Percentiles rank a stretch among this genome's conserved stretches.
Conservation (phyloP, 2,329 filamentous ascomycete genomes). For the Colletotrichum sp. region DNA sequence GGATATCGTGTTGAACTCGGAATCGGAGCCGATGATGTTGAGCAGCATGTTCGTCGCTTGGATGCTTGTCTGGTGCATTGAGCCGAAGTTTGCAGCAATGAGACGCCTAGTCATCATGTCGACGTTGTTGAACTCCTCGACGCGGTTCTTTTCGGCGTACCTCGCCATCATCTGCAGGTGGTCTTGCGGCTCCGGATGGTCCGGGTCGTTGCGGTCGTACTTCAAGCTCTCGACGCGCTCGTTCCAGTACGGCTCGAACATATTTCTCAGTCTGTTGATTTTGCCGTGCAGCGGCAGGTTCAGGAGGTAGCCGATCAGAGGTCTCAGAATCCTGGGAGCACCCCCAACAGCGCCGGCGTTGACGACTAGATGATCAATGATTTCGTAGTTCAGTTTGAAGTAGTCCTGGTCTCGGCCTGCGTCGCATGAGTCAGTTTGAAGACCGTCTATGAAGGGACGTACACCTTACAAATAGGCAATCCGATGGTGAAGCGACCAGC, state of each 20-base stretch:
- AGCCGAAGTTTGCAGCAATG: conserved; percentile 37
- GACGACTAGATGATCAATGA: conserved; percentile 35
- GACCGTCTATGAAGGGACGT: not conserved
- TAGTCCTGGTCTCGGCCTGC: conserved; percentile 39
- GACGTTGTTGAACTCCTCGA: conserved; percentile 35
- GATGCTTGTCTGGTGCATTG: conserved; percentile 45
- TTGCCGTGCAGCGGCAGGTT: conserved; percentile 25
- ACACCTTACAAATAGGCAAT: conserved; percentile 30
- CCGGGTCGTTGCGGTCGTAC: conserved; percentile 7
- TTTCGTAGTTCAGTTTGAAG: conserved; percentile 29
- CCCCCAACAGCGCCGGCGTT: conserved; percentile 36
- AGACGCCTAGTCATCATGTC: conserved; percentile 36
- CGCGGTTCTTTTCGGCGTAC: conserved; percentile 41
- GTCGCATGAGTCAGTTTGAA: not conserved
- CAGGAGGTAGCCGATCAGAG: conserved; percentile 32
- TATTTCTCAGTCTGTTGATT: conserved; percentile 30
- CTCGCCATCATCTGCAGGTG: conserved; percentile 47
- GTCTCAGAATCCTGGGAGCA: conserved; percentile 34
- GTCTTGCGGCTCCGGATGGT: conserved; percentile 36
- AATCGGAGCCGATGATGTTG: conserved; percentile 39
- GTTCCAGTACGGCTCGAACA: conserved; percentile 27
- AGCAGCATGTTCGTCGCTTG: conserved; percentile 44
- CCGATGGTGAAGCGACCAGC: conserved; percentile 37
- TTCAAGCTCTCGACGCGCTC: conserved; percentile 28
- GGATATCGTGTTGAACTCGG: conserved; percentile 39